These are phyloP conservation scores for Malus hybrid DNA, from an alignment of 331 rosid species.

Conservation along the genomic window DNA sequence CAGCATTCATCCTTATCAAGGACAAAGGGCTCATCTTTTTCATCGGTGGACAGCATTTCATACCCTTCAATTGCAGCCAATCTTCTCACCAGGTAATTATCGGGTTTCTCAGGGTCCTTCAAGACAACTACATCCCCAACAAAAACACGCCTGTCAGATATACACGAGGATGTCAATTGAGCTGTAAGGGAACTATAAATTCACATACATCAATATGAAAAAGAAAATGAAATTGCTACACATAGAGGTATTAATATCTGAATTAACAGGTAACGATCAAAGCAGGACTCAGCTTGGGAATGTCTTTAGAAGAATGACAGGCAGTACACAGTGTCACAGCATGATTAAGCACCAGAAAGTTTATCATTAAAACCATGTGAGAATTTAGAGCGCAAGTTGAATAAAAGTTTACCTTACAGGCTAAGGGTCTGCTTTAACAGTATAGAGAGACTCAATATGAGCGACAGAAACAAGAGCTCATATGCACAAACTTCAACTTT, in stretches of 20 bases:
- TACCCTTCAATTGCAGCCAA: slow-evolving; percentile 84
- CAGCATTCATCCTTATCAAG: slow-evolving; percentile 89
- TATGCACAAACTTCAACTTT: neutral
- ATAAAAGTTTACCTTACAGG: neutral
- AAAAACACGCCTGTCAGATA: slow-evolving; percentile 65
- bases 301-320: neutral
- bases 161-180: slow-evolving; percentile 11
- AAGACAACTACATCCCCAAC: slow-evolving; percentile 92
- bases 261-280: neutral
- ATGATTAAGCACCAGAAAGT: neutral
- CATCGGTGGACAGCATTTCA: slow-evolving; percentile 81
- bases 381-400: neutral
- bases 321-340: neutral
- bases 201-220: neutral
- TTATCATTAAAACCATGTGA: neutral
- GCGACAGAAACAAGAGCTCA: neutral
- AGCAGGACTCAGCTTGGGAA: neutral
- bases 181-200: neutral
- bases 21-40: slow-evolving; percentile 68
- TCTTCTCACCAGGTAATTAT: slow-evolving; percentile 70
- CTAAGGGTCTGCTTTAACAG: neutral
- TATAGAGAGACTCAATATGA: neutral
- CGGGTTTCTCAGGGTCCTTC: slow-evolving; percentile 70
- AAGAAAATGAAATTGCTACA: neutral
- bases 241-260: neutral